These are phyloP conservation scores for Microstegium vimineum DNA, from an alignment of 176 grass and related monocot genomes.

Conservation along the genomic window DNA sequence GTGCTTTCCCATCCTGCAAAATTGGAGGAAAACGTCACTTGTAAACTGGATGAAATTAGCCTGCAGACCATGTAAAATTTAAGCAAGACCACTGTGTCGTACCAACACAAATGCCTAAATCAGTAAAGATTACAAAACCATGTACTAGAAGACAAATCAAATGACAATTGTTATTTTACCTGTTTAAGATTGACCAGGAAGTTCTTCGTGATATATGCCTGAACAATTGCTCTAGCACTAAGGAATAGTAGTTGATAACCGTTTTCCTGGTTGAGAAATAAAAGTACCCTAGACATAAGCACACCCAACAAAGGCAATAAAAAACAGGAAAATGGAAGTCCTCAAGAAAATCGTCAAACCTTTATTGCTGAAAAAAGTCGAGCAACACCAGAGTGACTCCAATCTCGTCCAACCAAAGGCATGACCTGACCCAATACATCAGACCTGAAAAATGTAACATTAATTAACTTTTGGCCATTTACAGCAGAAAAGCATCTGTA, in stretches of 20 bases:
- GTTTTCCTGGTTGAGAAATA: constrained; percentile 74
- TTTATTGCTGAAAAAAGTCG: constrained; percentile 95
- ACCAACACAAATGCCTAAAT: neutral
- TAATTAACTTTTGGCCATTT: constrained; percentile 9
- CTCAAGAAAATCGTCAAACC: constrained; percentile 27
- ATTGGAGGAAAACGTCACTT: neutral
- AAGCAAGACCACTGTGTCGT: neutral
- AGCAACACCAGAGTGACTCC: constrained; percentile 96
- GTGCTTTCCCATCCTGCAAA: constrained; percentile 94
- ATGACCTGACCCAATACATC: constrained; percentile 98
- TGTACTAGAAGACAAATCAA: neutral
- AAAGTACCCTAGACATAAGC: constrained; percentile 4
- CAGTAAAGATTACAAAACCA: neutral
- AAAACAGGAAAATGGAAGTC: neutral
- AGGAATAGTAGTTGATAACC: constrained; percentile 97
- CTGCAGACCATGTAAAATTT: neutral
- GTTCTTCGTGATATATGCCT: constrained; percentile 96
- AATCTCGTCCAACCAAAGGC: constrained; percentile 96
- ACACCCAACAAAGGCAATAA: neutral
- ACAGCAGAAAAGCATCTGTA: constrained; percentile 1
- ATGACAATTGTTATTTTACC: constrained; percentile 34
- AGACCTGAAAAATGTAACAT: constrained; percentile 60
- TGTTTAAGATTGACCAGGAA: constrained; percentile 98
- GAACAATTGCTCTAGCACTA: constrained; percentile 98
- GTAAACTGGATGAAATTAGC: neutral